Conservation (phyloP, 164 flowering plant species). For the Paratinospora sagittata region DNA sequence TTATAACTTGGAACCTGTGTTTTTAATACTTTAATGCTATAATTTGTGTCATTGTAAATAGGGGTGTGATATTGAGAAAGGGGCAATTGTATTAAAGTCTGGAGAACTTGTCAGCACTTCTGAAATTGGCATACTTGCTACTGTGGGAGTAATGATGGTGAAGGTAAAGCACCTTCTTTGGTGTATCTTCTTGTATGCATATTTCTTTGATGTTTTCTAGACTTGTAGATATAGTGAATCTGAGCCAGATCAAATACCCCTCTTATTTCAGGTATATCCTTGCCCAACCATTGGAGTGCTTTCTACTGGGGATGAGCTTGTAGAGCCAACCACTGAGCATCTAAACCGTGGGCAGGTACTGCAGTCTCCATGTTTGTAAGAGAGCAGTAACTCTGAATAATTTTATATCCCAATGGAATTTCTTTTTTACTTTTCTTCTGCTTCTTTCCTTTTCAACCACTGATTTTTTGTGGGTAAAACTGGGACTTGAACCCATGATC, state of each 20-base stretch:
- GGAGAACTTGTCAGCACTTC: constrained; percentile 76
- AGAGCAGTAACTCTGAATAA: constrained; percentile 1
- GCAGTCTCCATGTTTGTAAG: constrained; percentile 11
- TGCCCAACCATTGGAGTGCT: constrained; percentile 82
- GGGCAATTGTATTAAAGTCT: constrained; percentile 47
- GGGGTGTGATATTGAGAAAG: constrained; percentile 88
- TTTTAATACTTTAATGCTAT: no score
- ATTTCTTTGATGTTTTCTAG: background rate
- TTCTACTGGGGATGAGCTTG: constrained; percentile 96
- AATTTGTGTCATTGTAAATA: no score
- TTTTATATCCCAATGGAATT: background rate
- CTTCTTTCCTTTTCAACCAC: background rate
- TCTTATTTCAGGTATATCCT: constrained; percentile 56
- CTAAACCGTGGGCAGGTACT: constrained; percentile 86
- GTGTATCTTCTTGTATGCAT: background rate
- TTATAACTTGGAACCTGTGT: no score
- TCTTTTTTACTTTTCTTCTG: background rate
- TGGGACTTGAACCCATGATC: background rate
- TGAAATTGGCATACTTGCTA: constrained; percentile 86
- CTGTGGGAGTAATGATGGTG: constrained; percentile 64
- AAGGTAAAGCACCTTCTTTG: constrained; percentile 43
- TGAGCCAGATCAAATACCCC: background rate
- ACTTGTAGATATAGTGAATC: background rate
- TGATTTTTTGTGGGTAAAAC: background rate
- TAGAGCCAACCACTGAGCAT: constrained; percentile 56